Evolutionary conservation across 2,329 filamentous ascomycete genomes (phyloP), one percentile per base, ranked within the genome.

Genomic region (Penicillium sp.): DNA sequence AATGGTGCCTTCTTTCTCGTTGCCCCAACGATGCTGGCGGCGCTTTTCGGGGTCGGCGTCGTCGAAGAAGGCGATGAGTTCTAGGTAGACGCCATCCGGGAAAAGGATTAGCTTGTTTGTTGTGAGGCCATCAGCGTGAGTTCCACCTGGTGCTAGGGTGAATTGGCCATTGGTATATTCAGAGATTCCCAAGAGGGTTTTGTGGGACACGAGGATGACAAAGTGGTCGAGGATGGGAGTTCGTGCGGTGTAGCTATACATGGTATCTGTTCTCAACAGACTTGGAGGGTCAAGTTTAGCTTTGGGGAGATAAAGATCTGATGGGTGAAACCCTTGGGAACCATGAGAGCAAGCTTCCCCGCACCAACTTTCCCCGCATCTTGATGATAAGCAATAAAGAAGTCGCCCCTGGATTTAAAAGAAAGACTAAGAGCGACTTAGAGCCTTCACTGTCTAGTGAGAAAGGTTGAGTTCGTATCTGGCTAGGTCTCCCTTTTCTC

Each of bases 11-110:
- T 63, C 62, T 24, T 39, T 57, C 8, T 57, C 52, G 1, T 61
- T 61, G 39, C 62, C 62, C 62, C 62, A 64, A 26, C 62, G 62
- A 56, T 64, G 62, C 1, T 52, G 35, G 2, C 52, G 53, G n/a
- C 62, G 60, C 37, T 14, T 46, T 21, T 61, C 56, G 5, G 62
- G 60, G 27, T 63, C 58, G n/a, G 54, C 27, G 7, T 61, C n/a
- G 16, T 63, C 60, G 16, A 63, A 64, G 46, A 64, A 64, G 16
- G 62, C 62, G 16, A 64, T 64, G 16, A 64, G 52, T 33, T 64
- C 62, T 1, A 64, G 37, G 35, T 64, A 64, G 33, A 54, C 53
- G 10, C 62, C 62, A 19, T 64, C 62, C 13, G 55, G 24, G 6
- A 61, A 42, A 6, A 64, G 60, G 16, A 64, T 52, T 37, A 64